Percentiles rank a stretch among this genome's conserved stretches.
phyloP scores from a whole-genome alignment of 768 basidiomycete species.

The Tricholoma sp. region DNA sequence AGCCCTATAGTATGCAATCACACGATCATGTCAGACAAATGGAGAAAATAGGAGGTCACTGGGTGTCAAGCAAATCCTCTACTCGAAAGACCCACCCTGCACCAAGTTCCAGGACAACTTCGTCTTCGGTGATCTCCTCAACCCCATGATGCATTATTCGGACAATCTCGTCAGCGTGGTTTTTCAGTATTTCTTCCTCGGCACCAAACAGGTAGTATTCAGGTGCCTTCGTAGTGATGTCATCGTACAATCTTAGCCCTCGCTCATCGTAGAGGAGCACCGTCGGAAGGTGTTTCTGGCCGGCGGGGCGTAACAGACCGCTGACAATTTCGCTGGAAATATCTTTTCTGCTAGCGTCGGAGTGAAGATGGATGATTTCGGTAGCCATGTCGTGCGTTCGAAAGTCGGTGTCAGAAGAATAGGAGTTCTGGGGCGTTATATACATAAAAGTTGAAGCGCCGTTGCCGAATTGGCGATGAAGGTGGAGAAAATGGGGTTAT shows the following conservation, averaged over 20 bases:
- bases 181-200: slow-evolving; percentile 81
- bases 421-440: not conserved
- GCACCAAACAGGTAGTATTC: slow-evolving; percentile 91
- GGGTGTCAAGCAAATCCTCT: no score
- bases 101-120: slow-evolving; percentile 84
- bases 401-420: not conserved
- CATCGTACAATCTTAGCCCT: slow-evolving; percentile 83
- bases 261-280: slow-evolving; percentile 82
- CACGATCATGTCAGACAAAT: not conserved
- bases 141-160: slow-evolving; percentile 55
- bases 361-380: slow-evolving; percentile 49
- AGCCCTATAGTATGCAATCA: slow-evolving; percentile 45
- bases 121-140: slow-evolving; percentile 32
- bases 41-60: not conserved
- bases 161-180: slow-evolving; percentile 70
- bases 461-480: not conserved
- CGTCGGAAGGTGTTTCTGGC: slow-evolving; percentile 69
- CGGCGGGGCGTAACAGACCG: slow-evolving; percentile 51
- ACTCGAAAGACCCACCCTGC: slow-evolving; percentile 74
- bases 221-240: slow-evolving; percentile 68
- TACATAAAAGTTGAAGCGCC: slow-evolving; percentile 4
- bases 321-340: slow-evolving; percentile 42
- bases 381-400: slow-evolving; percentile 28
- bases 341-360: slow-evolving; percentile 26
- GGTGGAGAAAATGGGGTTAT: not conserved